Conservation (phyloP, 805 yeast genomes). For the Sugiyamaella smithiae region DNA sequence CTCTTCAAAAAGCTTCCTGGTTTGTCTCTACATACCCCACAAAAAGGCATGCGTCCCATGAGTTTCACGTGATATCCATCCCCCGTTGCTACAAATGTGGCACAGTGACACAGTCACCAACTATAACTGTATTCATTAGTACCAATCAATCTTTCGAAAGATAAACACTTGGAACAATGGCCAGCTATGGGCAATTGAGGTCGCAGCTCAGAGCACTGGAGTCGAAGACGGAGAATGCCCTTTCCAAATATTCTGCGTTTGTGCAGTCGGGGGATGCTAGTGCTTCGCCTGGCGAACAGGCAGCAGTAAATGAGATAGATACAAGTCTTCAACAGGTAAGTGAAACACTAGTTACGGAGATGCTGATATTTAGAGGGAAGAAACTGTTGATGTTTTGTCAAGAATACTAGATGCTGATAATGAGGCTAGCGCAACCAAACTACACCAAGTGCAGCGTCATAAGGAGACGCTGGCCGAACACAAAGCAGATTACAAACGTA, state of each 20-base stretch:
- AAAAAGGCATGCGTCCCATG: too few species aligned
- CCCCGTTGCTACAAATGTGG: too few species aligned
- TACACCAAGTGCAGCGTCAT: constrained; percentile 81
- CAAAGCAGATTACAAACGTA: constrained; percentile 56
- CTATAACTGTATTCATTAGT: too few species aligned
- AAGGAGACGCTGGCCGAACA: constrained; percentile 73
- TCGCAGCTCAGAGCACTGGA: constrained; percentile 69
- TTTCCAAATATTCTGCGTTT: constrained; percentile 53
- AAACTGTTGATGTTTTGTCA: constrained; percentile 48
- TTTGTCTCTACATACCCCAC: too few species aligned
- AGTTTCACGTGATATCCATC: too few species aligned
- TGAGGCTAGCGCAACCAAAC: constrained; percentile 63
- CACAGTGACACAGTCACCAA: too few species aligned
- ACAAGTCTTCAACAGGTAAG: constrained; percentile 43
- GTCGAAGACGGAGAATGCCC: constrained; percentile 56
- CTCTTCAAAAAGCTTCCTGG: too few species aligned
- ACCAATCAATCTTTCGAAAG: too few species aligned
- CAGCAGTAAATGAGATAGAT: constrained; percentile 49
- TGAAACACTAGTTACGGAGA: too few species aligned
- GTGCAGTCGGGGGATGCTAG: constrained; percentile 50
- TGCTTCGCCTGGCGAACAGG: constrained; percentile 48
- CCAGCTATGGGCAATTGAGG: constrained; percentile 64
- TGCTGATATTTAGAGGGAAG: constrained; percentile 41
- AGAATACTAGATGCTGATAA: constrained; percentile 53
- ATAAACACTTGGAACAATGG: too few species aligned